Evolutionary conservation across 768 basidiomycete species (phyloP), one percentile per base, ranked within the genome.

Genomic region (Amanita fuliginea): DNA sequence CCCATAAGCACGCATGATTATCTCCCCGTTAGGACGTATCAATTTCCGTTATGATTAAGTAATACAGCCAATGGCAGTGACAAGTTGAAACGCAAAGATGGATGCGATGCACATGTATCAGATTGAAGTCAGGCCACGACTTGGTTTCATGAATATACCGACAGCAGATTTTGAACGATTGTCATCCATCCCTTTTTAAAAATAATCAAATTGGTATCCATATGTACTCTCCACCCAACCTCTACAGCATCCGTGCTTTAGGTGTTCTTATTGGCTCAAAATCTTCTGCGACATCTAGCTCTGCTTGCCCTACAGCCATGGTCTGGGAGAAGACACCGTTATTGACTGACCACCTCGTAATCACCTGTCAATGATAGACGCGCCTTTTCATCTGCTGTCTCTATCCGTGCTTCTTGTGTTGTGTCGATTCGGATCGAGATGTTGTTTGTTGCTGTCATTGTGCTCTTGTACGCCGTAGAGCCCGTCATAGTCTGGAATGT

Each of bases 381-480:
- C 10, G 24, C 26, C 24, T 28, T 28, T 16, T 28, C 26, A 10
- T 26, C 42, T n/a, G 42, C 6, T 16, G 7, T 28, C 11, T 28
- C 24, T n/a, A 28, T 9, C 6, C n/a, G 32, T 46, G 30, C 44
- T 30, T 77, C 73, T 52, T 74, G 70, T 6, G 72, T 76, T 5
- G 76, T 76, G 50, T 76, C 70, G 42, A 77, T 75, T 53, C 75
- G 76, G 64, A 76, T 75, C 1, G 74, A 72, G 32, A 76, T 74
- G 51, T 75, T 75, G 2, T 64, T 61, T 0, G 68, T 66, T 21
- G 65, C 69, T 4, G 24, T 9, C 10, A 3, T 1, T 26, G 18
- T 11, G 28, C 36, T 36, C 36, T 47, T 47, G 36, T 26, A 13
- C 11, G 19, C n/a, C 14, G 26, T 21, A 56, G 57, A 33, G 52